Evolutionary conservation across 768 basidiomycete species (phyloP), one percentile per base, ranked within the genome.

Genomic region (Termitomyces sp.): DNA sequence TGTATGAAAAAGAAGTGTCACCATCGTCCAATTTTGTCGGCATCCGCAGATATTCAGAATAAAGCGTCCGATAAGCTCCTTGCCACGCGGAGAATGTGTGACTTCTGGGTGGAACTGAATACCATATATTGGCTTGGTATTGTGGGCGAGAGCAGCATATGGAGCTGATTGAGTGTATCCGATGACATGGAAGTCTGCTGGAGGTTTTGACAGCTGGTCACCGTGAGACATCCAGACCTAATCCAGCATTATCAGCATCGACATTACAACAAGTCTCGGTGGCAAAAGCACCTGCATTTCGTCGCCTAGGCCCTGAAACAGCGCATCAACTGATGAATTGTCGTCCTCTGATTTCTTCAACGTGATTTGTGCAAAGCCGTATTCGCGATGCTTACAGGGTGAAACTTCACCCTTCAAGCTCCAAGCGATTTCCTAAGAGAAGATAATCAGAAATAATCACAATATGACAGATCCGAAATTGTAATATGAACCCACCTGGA

Each of bases 181-280:
- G 61, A 98, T 91, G 60, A 89, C 82, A 64, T 91, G 86, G 73
- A 97, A 99, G 63, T 88, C 76, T 0, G 85, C 72, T 15, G 96
- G 97, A 2, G 89, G 81, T 46, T 78, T 82, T 25, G 85, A 88
- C 32, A 98, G 80, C 60, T 96, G 93, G 71, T 98, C 97, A 11
- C 95, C 94, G 67, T 99, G 97, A 16, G 96, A 98, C 97, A 98
- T 98, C 97, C 97, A 98, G 47, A 98, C 96, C 96, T 98, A 58
- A 4, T 52, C 35, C 29, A 50, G 32, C 23, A 12, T 44, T 51
- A 27, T 52, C 52, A 51, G 56, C 32, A 29, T 13, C 11, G 22
- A 18, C 38, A 57, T 39, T 33, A 40, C 20, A 47, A 51, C 9
- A 36, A 29, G 29, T 33, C n/a, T 15, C 11, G 20, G 31, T 45